A percentile compares a stretch with the other conserved stretches of the same genome.
Conservation (phyloP, 2,329 filamentous ascomycete species). For the Hypoxylon sp. region DNA sequence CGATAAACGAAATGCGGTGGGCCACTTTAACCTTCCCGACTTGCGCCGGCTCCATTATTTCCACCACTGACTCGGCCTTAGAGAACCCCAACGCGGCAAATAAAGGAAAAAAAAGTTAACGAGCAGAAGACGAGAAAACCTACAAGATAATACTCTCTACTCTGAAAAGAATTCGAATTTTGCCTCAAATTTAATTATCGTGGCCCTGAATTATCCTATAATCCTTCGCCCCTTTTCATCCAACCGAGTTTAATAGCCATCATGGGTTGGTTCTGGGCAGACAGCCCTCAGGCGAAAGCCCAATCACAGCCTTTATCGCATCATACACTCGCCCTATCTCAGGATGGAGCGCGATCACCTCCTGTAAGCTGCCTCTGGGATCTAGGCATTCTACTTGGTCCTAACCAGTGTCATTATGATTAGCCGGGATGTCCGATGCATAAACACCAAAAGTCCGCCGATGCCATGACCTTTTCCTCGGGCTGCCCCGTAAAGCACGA, state of each 20-base stretch:
- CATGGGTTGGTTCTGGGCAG: conserved; percentile 77
- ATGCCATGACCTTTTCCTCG: conserved; percentile 57
- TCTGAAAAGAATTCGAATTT: not conserved
- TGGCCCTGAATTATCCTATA: conserved; percentile 4
- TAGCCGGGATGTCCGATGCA: conserved; percentile 71
- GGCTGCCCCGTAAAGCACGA: conserved; percentile 53
- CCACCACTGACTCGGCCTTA: conserved; percentile 30
- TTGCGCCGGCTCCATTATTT: conserved; percentile 11
- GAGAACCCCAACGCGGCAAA: conserved; percentile 34
- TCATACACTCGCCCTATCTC: conserved; percentile 39
- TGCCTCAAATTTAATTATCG: not conserved
- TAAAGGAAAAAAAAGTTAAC: conserved; percentile 33
- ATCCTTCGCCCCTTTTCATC: not conserved
- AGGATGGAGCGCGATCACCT: conserved; percentile 53
- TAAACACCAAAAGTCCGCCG: conserved; percentile 61
- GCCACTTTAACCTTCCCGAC: not conserved
- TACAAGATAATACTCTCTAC: conserved; percentile 7
- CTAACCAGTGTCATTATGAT: conserved; percentile 33
- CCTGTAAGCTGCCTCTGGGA: conserved; percentile 55
- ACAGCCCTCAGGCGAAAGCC: conserved; percentile 55
- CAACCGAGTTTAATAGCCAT: conserved; percentile 2
- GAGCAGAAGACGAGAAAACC: conserved; percentile 14
- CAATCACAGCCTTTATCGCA: conserved; percentile 46
- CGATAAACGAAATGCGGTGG: not conserved
- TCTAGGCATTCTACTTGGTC: not conserved